These are phyloP conservation scores for Termitomyces sp. DNA, from an alignment of 768 basidiomycete species.

Conservation along the genomic window DNA sequence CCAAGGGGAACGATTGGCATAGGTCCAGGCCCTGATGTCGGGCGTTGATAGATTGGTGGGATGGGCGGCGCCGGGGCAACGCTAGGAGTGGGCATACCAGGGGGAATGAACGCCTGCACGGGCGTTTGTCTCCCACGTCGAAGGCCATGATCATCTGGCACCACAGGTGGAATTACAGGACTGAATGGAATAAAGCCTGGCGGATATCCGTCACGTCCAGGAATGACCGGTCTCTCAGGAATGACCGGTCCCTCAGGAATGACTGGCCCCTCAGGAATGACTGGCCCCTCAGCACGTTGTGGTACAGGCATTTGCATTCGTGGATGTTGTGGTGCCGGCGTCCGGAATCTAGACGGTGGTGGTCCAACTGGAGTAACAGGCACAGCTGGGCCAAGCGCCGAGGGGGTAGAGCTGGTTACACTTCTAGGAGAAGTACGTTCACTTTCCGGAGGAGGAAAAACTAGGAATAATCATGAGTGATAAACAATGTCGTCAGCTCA, in stretches of 20 bases:
- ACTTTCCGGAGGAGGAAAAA: constrained; percentile 10
- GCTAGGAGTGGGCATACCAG: neutral
- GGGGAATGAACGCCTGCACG: constrained; percentile 10
- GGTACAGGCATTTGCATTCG: constrained; percentile 7
- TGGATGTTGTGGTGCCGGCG: constrained; percentile 1
- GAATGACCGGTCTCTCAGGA: constrained; percentile 7
- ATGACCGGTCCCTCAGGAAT: constrained; percentile 8
- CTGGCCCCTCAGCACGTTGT: constrained; percentile 3
- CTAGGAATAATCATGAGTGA: constrained; percentile 5
- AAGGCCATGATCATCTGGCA: constrained; percentile 6
- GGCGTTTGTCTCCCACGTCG: constrained; percentile 1
- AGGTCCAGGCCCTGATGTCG: constrained; percentile 7
- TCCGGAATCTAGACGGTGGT: neutral
- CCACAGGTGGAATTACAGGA: constrained; percentile 29
- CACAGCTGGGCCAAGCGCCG: neutral
- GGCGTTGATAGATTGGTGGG: constrained; percentile 10
- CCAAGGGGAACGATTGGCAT: constrained; percentile 9
- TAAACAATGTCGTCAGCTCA: neutral
- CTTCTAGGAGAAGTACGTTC: constrained; percentile 5
- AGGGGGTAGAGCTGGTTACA: neutral
- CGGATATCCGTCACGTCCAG: constrained; percentile 3
- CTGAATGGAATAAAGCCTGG: constrained; percentile 13
- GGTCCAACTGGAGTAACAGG: neutral
- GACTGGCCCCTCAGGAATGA: constrained; percentile 10
- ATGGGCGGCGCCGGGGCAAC: constrained; percentile 13